Conservation (phyloP, 805 yeast species). For the Metschnikowia continentalis region DNA sequence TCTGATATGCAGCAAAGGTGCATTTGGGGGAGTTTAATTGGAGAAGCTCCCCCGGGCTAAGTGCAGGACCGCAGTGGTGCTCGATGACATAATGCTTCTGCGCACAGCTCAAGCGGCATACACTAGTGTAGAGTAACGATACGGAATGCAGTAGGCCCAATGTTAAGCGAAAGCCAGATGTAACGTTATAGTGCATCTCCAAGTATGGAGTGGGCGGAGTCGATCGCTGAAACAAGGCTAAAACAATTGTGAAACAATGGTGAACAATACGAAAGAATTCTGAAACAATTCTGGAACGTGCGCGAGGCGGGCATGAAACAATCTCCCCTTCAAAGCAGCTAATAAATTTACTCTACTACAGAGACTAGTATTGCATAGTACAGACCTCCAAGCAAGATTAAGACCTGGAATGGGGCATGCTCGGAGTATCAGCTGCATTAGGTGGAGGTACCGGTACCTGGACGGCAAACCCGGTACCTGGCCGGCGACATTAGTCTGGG, state of each 20-base stretch:
- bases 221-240: too few relatives aligned
- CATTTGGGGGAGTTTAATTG: background rate
- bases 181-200: background rate
- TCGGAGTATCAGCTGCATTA: too few relatives aligned
- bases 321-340: background rate
- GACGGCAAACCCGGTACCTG: background rate
- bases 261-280: background rate
- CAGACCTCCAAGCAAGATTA: background rate
- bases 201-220: too few relatives aligned
- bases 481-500: background rate
- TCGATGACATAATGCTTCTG: constrained; percentile 1
- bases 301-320: background rate
- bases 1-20: constrained; percentile 1
- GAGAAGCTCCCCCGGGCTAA: background rate
- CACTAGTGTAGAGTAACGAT: background rate
- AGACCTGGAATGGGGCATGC: too few relatives aligned
- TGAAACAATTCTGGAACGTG: background rate
- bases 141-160: background rate
- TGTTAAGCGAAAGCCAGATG: background rate
- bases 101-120: background rate
- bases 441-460: background rate
- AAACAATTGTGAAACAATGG: too few relatives aligned
- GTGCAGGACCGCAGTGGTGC: background rate
- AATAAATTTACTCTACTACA: background rate
- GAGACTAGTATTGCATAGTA: background rate